Evolutionary conservation across 1,139 yeast genomes (phyloP).

Genomic region (Scheffersomyces cryptocercus): DNA sequence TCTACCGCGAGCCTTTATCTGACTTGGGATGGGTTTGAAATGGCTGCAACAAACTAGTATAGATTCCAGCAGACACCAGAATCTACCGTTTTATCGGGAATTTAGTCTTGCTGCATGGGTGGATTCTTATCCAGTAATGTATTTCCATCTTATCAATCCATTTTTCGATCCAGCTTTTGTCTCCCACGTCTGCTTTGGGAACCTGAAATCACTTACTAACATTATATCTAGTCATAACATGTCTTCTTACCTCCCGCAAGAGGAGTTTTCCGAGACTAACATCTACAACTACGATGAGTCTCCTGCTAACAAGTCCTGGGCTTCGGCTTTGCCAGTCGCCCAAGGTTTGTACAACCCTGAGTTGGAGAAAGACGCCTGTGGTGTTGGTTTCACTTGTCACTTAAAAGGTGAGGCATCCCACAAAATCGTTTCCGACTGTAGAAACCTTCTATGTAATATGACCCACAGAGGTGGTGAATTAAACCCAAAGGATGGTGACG

Average conservation of each 20-base stretch:
- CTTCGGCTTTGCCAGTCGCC: constrained; percentile 79
- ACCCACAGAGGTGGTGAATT: constrained; percentile 98
- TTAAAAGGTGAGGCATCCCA: constrained; percentile 87
- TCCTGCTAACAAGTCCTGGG: constrained; percentile 87
- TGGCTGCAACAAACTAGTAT: no score
- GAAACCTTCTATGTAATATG: constrained; percentile 89
- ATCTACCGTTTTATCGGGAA: no score
- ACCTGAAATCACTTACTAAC: background rate
- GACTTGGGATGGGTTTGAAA: no score
- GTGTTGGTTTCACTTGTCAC: constrained; percentile 97
- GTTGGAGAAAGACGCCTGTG: constrained; percentile 95
- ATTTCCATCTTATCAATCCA: no score
- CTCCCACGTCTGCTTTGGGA: no score
- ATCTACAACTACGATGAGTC: constrained; percentile 71
- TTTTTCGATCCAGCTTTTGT: no score
- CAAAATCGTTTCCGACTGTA: constrained; percentile 91
- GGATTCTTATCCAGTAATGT: no score
- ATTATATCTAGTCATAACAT: background rate
- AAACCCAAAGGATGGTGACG: constrained; percentile 97
- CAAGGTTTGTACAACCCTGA: constrained; percentile 95
- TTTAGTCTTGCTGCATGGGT: no score
- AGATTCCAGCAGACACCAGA: no score
- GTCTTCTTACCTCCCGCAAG: constrained; percentile 42
- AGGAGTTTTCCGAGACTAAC: constrained; percentile 35
- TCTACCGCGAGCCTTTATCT: no score